These are phyloP conservation scores for Oenanthe javanica DNA, from an alignment of 140 eudicot species.

Conservation along the genomic window DNA sequence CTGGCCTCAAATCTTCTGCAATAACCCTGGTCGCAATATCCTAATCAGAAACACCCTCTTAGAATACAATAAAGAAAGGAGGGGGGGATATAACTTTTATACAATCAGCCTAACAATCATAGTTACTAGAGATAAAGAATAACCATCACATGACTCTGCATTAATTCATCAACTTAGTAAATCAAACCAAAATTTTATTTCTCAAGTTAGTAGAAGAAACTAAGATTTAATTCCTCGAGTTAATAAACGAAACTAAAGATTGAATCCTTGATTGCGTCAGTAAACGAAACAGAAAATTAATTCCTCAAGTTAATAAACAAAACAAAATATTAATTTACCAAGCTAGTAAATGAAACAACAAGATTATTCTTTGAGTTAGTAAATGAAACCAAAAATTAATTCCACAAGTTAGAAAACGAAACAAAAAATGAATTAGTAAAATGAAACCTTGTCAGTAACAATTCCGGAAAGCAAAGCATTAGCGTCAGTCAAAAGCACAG, in stretches of 20 bases:
- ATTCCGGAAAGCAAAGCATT: slow-evolving; percentile 95
- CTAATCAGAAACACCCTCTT: slow-evolving; percentile 21
- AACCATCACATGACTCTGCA: neutral
- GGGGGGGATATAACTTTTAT: too few species aligned
- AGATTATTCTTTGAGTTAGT: neutral
- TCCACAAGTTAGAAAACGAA: neutral
- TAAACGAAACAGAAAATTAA: neutral
- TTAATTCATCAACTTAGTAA: neutral
- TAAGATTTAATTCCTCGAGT: neutral
- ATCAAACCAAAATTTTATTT: neutral
- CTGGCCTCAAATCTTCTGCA: slow-evolving; percentile 91
- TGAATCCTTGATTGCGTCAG: too few species aligned
- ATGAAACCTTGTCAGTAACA: slow-evolving; percentile 79
- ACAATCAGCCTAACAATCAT: neutral
- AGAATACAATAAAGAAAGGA: neutral
- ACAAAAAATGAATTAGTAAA: too few species aligned
- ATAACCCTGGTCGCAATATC: slow-evolving; percentile 93
- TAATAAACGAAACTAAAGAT: too few species aligned
- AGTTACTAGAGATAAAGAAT: neutral
- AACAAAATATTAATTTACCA: neutral
- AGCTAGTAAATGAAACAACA: neutral
- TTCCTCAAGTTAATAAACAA: neutral
- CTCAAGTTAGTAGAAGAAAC: neutral
- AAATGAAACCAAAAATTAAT: neutral
- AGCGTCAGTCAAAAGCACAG: slow-evolving; percentile 90